Conservation (phyloP, 257 asterid species). For the Solanum ahanhuiri region DNA sequence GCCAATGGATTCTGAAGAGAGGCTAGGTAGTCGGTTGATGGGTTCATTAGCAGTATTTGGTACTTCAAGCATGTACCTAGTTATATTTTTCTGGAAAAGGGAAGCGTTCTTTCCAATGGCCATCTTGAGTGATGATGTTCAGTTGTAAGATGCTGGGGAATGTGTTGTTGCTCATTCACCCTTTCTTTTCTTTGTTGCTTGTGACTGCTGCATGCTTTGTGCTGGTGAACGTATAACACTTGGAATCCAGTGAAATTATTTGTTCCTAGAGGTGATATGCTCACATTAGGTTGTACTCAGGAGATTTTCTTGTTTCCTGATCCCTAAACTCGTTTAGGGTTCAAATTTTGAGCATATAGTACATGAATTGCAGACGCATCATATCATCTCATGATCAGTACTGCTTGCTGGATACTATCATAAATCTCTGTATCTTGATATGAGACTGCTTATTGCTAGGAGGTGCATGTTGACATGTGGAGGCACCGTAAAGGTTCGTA, state of each 20-base stretch:
- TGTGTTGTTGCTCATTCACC: background rate
- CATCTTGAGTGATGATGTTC: background rate
- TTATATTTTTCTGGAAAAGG: background rate
- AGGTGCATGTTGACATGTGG: constrained; percentile 47
- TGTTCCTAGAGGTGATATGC: background rate
- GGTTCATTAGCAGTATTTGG: background rate
- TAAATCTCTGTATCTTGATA: constrained; percentile 48
- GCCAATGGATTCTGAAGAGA: background rate
- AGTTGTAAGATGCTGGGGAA: background rate
- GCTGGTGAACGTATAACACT: background rate
- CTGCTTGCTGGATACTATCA: constrained; percentile 53
- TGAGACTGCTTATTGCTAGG: constrained; percentile 59
- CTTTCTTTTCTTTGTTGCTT: background rate
- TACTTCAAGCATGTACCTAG: background rate
- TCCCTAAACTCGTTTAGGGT: constrained; percentile 48
- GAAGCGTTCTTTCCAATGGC: background rate
- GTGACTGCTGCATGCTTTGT: background rate
- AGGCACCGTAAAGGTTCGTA: constrained; percentile 64
- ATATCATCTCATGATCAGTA: constrained; percentile 46
- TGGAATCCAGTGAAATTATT: background rate
- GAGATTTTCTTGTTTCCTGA: constrained; percentile 11
- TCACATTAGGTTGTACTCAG: background rate
- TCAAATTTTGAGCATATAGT: constrained; percentile 48
- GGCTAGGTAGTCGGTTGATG: background rate
- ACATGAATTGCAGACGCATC: constrained; percentile 50